Conservation (phyloP, 805 yeast genomes). For the Tetrapisispora taiwanensis region DNA sequence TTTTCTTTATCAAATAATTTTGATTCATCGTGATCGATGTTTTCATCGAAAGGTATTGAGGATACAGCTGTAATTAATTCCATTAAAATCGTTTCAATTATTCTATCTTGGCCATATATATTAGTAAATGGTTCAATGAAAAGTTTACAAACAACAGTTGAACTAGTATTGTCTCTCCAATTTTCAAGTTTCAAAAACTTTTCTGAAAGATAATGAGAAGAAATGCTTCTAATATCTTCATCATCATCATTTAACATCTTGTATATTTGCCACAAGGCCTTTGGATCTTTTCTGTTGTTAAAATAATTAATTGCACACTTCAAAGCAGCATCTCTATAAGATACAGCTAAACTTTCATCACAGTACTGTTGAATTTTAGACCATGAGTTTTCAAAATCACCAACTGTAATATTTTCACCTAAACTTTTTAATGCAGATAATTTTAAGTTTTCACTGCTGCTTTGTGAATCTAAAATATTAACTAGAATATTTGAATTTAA, state of each 20-base stretch:
- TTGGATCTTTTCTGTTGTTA: constrained; percentile 1
- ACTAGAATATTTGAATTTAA: constrained; percentile 14
- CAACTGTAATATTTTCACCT: constrained; percentile 34
- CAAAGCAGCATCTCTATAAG: constrained; percentile 19
- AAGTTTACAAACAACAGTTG: constrained; percentile 26
- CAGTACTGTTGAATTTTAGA: constrained; percentile 5
- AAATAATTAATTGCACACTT: constrained; percentile 14
- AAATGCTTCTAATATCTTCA: constrained; percentile 40
- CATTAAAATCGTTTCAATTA: not conserved
- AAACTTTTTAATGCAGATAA: constrained; percentile 42
- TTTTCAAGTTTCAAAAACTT: constrained; percentile 17
- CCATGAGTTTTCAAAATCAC: constrained; percentile 7
- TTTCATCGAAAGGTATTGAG: not conserved
- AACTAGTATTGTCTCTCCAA: constrained; percentile 15
- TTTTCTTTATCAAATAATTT: constrained; percentile 55
- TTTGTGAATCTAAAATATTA: constrained; percentile 21
- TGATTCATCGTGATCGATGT: not conserved
- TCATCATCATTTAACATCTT: constrained; percentile 56
- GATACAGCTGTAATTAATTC: not conserved
- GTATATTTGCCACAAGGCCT: constrained; percentile 23
- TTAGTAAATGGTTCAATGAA: constrained; percentile 12
- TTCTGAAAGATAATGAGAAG: constrained; percentile 36
- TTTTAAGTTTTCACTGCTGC: constrained; percentile 39
- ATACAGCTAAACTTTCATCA: constrained; percentile 17
- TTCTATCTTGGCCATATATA: not conserved